phyloP scores from a whole-genome alignment of 352 stramenopile species.

The Phytophthora colocasiae region DNA sequence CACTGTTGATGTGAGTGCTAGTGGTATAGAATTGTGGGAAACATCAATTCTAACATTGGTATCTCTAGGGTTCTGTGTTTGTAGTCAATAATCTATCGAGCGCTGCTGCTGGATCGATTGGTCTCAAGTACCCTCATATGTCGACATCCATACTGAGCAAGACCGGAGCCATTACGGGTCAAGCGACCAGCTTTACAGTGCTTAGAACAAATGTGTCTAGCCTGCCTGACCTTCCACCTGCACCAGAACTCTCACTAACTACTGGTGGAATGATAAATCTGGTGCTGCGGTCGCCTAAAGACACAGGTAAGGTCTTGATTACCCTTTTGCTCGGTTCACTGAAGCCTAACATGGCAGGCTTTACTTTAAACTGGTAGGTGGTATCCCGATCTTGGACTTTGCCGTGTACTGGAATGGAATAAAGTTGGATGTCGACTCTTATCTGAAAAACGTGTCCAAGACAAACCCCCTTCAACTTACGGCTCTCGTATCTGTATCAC shows the following conservation, averaged over 20 bases:
- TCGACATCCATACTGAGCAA: slow-evolving; percentile 37
- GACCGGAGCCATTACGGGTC: slow-evolving; percentile 33
- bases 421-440: slow-evolving; percentile 24
- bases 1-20: slow-evolving; percentile 31
- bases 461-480: slow-evolving; percentile 37
- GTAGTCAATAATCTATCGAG: slow-evolving; percentile 50
- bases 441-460: slow-evolving; percentile 9
- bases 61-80: slow-evolving; percentile 29
- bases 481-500: slow-evolving; percentile 35
- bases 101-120: slow-evolving; percentile 38
- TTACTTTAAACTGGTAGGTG: slow-evolving; percentile 34
- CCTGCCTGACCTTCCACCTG: slow-evolving; percentile 41
- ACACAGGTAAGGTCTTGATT: slow-evolving; percentile 43
- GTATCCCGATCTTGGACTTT: slow-evolving; percentile 55
- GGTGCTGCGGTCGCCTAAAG: slow-evolving; percentile 37
- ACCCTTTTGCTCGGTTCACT: background rate
- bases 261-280: slow-evolving; percentile 57
- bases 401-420: slow-evolving; percentile 46
- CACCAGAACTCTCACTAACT: slow-evolving; percentile 35
- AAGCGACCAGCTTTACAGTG: slow-evolving; percentile 39
- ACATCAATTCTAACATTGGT: background rate
- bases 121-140: slow-evolving; percentile 35
- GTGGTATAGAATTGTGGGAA: background rate
- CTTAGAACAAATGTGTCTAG: slow-evolving; percentile 42
- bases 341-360: background rate